These are phyloP conservation scores for Phaeodactylum tricornutum DNA, from an alignment of 108 stramenopile species.

Conservation along the genomic window DNA sequence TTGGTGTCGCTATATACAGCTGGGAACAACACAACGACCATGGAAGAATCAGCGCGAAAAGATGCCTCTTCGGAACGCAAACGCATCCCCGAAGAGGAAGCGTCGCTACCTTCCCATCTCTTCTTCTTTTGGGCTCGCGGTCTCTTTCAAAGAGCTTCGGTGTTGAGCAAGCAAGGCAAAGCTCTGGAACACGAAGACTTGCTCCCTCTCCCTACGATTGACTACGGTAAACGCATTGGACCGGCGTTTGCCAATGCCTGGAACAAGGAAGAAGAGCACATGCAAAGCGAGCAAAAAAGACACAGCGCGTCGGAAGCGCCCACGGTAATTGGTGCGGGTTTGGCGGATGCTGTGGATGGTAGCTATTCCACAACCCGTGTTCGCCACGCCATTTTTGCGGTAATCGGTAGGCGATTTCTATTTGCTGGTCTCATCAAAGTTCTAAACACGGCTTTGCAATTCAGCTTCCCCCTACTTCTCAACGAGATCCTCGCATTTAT, in stretches of 20 bases:
- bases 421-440: conserved; percentile 32
- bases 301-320: background rate
- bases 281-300: background rate
- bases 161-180: conserved; percentile 14
- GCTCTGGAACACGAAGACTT: conserved; percentile 50
- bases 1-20: too few relatives aligned
- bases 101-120: conserved; percentile 32
- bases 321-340: background rate
- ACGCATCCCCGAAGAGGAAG: conserved; percentile 41
- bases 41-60: too few relatives aligned
- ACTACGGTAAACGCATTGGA: conserved; percentile 28
- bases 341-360: background rate
- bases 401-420: conserved; percentile 31
- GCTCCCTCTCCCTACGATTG: conserved; percentile 38
- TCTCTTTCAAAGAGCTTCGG: conserved; percentile 49
- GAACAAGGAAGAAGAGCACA: conserved; percentile 18
- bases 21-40: too few relatives aligned
- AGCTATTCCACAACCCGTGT: background rate
- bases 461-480: conserved; percentile 55
- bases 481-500: conserved; percentile 50
- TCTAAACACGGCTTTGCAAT: conserved; percentile 51
- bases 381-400: conserved; percentile 19
- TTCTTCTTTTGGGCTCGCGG: conserved; percentile 51
- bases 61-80: too few relatives aligned
- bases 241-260: conserved; percentile 42